Conservation (phyloP, 2,329 filamentous ascomycete genomes). For the Coniella vitis region DNA sequence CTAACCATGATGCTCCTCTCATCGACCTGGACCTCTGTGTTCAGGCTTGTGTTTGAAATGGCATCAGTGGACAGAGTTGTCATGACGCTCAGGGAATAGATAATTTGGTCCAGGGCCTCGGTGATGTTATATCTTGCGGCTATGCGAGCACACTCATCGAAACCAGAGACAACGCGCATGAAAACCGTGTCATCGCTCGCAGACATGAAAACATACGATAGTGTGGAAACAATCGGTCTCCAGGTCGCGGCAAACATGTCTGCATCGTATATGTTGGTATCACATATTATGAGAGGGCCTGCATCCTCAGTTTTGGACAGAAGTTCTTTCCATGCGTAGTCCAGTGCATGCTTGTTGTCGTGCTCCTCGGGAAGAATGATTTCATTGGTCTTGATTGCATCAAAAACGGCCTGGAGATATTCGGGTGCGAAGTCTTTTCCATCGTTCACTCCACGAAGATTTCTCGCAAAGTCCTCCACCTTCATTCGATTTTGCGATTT, state of each 20-base stretch:
- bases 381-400: constrained; percentile 86
- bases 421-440: constrained; percentile 77
- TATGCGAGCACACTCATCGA: constrained; percentile 92
- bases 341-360: constrained; percentile 92
- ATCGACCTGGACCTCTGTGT: constrained; percentile 90
- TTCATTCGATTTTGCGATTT: constrained; percentile 77
- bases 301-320: constrained; percentile 75
- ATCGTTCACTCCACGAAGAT: constrained; percentile 84
- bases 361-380: constrained; percentile 97
- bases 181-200: constrained; percentile 96
- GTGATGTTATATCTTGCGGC: constrained; percentile 76
- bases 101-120: constrained; percentile 86
- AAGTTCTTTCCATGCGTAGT: constrained; percentile 95
- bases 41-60: constrained; percentile 76
- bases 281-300: constrained; percentile 67
- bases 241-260: constrained; percentile 97
- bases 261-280: constrained; percentile 92
- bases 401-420: constrained; percentile 80
- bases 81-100: constrained; percentile 85
- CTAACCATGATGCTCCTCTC: constrained; percentile 97
- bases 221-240: constrained; percentile 87
- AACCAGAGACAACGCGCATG: constrained; percentile 84
- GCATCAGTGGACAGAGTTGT: constrained; percentile 74
- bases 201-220: constrained; percentile 98
- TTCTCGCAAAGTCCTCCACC: constrained; percentile 72